Base-by-base conservation (phyloP, 2,329 filamentous ascomycete species). In the Colletotrichum tabaci region DNA sequence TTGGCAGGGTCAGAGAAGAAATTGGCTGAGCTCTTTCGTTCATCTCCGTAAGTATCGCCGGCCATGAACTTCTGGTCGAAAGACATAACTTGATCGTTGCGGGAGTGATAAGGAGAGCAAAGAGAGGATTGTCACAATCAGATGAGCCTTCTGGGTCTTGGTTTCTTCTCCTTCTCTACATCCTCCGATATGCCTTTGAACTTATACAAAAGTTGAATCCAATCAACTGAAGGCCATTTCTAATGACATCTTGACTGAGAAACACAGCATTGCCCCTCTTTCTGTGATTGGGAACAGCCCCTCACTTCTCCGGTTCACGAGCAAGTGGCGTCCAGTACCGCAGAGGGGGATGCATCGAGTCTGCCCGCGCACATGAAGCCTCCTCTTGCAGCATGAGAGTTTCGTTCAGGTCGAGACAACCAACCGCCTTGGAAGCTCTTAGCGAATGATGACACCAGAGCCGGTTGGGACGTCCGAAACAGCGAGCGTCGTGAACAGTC, bases 11-110 rank as follows among this genome's bases (percentile, higher is more conserved):
- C 78, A 15, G 76, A 64, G 18, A 83, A 75, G 72, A 79, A 76
- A 69, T 74, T 77, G 3, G 76, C 44, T 3, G 77, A 73, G 3
- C 73, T 72, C 42, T 77, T 75, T 15, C 72, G 74, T 0, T 72
- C 67, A 40, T 79, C 78, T 1, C 75, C 79, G 66, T 83, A 83
- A 6, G 78, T 71, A 72, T 83, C 82, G 2, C 81, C 82, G 6
- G 80, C 81, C 68, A 83, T 81, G 35, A 77, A 83, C 69, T 83
- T 83, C 60, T 81, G 76, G 47, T 79, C 74, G 55, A 77, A 78
- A 4, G 77, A 73, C 81, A 82, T 82, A 68, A 23, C 75, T 63
- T 61, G 71, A 40, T 21, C 8, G 30, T 35, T 35, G 10, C 30
- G 7, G 30, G 30, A 2, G 16, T 21, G 10, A 49, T 4, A 35